Evolutionary conservation across 495 filamentous ascomycete species (phyloP).

Genomic region (Pyronema omphalodes): DNA sequence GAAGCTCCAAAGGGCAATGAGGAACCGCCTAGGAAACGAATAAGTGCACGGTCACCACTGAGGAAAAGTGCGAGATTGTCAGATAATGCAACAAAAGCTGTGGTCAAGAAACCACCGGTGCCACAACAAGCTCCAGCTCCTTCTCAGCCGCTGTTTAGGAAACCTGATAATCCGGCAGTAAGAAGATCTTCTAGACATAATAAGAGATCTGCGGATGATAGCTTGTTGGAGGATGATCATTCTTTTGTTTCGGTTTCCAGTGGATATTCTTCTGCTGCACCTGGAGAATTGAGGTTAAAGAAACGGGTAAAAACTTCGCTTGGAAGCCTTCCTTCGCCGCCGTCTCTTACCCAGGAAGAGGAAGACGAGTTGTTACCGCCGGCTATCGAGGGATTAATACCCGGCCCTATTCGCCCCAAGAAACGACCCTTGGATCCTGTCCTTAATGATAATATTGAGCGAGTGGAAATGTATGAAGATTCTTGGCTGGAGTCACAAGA

Average conservation of each 20-base stretch:
- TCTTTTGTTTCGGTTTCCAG: background rate
- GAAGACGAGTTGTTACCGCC: conserved; percentile 15
- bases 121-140: too few species aligned
- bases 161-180: background rate
- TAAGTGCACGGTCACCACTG: too few species aligned
- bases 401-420: background rate
- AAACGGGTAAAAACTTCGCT: conserved; percentile 16
- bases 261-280: background rate
- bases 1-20: too few species aligned
- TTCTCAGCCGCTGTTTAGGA: too few species aligned
- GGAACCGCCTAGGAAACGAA: too few species aligned
- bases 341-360: conserved; percentile 16
- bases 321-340: conserved; percentile 16
- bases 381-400: conserved; percentile 5
- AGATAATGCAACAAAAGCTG: too few species aligned
- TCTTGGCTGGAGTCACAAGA: conserved; percentile 48
- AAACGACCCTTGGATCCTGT: conserved; percentile 31
- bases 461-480: conserved; percentile 44
- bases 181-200: background rate
- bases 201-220: background rate
- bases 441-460: conserved; percentile 35
- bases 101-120: too few species aligned
- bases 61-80: too few species aligned
- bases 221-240: background rate
- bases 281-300: conserved; percentile 13